Conservation (phyloP, 495 filamentous ascomycete genomes). For the Elaphomyces granulatus region DNA sequence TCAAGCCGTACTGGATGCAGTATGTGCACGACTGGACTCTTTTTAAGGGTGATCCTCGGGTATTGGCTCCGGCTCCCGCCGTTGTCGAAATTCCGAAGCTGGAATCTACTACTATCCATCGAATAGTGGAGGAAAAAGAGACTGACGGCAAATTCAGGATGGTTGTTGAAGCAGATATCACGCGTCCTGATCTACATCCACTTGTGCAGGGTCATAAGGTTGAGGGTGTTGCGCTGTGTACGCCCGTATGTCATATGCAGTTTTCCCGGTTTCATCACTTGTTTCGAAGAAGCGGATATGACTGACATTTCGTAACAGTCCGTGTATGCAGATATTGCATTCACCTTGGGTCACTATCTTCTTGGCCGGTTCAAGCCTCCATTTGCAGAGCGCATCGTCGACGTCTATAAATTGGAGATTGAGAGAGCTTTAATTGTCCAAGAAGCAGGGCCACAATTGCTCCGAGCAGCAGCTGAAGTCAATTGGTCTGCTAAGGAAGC, state of each 20-base stretch:
- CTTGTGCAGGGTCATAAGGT: constrained; percentile 59
- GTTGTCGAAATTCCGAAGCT: constrained; percentile 31
- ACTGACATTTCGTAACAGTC: too few relatives aligned
- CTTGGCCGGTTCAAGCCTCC: constrained; percentile 3
- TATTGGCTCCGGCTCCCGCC: constrained; percentile 16
- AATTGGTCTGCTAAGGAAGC: constrained; percentile 25
- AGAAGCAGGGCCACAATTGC: constrained; percentile 29
- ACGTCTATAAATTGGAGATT: constrained; percentile 45
- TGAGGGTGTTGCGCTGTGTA: constrained; percentile 45
- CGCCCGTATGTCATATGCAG: constrained; percentile 40
- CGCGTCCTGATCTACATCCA: constrained; percentile 41
- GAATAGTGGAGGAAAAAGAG: constrained; percentile 38
- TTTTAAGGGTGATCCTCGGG: constrained; percentile 23
- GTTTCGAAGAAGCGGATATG: too few relatives aligned
- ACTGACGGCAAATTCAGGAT: constrained; percentile 40
- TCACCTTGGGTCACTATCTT: constrained; percentile 54
- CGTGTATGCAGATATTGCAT: constrained; percentile 64
- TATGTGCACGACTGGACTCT: constrained; percentile 48
- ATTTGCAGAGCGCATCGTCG: constrained; percentile 45
- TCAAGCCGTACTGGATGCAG: constrained; percentile 61
- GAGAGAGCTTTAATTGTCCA: constrained; percentile 46
- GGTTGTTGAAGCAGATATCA: constrained; percentile 52
- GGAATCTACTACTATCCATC: constrained; percentile 49
- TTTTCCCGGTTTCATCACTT: too few relatives aligned
- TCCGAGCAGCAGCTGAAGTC: constrained; percentile 28